Evolutionary conservation across 176 grass and related monocot species (phyloP).

Genomic region (Carex parvula): DNA sequence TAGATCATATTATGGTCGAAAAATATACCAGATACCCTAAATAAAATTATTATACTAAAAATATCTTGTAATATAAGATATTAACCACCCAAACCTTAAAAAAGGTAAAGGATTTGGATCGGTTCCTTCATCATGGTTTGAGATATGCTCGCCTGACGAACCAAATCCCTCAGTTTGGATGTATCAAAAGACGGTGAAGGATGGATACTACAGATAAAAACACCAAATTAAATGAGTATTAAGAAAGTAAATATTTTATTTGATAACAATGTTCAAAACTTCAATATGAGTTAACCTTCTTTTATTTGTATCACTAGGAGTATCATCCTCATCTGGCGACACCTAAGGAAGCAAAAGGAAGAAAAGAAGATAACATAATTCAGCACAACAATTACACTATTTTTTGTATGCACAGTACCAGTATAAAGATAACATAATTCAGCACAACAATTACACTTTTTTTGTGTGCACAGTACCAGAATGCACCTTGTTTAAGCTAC

Average conservation of each 20-base stretch:
- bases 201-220: constrained; percentile 18
- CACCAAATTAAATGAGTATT: neutral
- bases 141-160: constrained; percentile 20
- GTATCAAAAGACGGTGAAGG: constrained; percentile 20
- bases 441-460: neutral
- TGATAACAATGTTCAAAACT: constrained; percentile 1
- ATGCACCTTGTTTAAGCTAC: neutral
- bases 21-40: neutral
- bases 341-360: neutral
- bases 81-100: constrained; percentile 19
- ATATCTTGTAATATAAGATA: neutral
- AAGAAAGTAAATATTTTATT: neutral
- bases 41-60: neutral
- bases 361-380: neutral
- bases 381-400: neutral
- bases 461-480: neutral
- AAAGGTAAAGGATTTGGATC: constrained; percentile 1
- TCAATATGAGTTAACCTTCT: constrained; percentile 9
- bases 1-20: neutral
- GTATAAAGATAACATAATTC: neutral
- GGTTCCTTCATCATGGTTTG: constrained; percentile 21
- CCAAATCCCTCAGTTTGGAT: constrained; percentile 11
- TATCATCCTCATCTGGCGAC: constrained; percentile 14
- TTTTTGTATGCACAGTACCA: neutral
- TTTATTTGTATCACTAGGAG: neutral